Conservation (phyloP, 1,139 yeast species). For the Saccharomyces hybrid region DNA sequence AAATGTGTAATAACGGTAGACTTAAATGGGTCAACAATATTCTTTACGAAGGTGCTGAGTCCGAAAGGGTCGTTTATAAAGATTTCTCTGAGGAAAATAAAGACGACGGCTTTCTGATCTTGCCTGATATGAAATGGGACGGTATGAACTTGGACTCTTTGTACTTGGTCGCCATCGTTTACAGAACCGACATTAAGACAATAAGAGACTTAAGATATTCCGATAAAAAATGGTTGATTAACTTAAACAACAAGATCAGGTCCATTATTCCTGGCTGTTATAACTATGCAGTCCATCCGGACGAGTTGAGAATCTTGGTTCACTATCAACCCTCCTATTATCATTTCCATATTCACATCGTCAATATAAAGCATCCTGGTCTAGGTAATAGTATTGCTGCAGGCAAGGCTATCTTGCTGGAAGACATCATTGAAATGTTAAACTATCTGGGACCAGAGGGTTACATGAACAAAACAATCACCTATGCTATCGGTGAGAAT, state of each 20-base stretch:
- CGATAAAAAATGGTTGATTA: conserved; percentile 52
- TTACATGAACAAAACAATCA: conserved; percentile 40
- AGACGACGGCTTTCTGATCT: conserved; percentile 48
- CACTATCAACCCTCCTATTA: conserved; percentile 96
- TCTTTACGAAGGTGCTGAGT: conserved; percentile 71
- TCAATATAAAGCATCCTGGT: conserved; percentile 65
- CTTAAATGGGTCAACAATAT: conserved; percentile 90
- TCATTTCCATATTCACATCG: conserved; percentile 89
- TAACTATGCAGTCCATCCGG: conserved; percentile 30
- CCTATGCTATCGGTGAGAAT: conserved; percentile 63
- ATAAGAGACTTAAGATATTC: conserved; percentile 60
- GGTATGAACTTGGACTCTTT: conserved; percentile 58
- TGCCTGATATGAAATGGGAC: conserved; percentile 95
- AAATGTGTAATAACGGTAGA: conserved; percentile 63
- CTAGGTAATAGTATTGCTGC: conserved; percentile 62
- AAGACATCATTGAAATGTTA: conserved; percentile 72
- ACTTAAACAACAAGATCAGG: conserved; percentile 40
- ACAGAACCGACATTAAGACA: conserved; percentile 59
- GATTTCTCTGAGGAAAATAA: conserved; percentile 36
- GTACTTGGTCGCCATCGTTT: conserved; percentile 72
- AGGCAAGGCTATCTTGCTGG: conserved; percentile 78
- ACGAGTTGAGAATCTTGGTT: conserved; percentile 59
- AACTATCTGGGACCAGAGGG: conserved; percentile 45
- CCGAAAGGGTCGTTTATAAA: conserved; percentile 52
- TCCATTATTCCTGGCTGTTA: conserved; percentile 43